Evolutionary conservation across 306 rosid species (phyloP).

Genomic region (Leucaena leucocephala): DNA sequence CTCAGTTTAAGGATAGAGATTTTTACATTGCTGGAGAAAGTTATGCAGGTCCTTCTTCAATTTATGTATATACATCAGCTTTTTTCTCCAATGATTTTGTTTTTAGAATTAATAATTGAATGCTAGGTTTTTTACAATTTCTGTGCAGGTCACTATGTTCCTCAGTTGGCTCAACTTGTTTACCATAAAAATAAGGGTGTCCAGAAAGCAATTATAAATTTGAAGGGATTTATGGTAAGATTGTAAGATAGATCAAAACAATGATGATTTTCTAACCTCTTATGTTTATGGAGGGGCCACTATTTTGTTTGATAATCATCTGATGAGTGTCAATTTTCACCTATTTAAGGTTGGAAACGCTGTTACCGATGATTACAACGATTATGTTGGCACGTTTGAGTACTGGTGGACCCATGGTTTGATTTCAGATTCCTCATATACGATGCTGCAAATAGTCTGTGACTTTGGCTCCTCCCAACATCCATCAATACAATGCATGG

Average conservation of each 20-base stretch:
- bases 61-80: background rate
- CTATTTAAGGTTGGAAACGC: slow-evolving; percentile 85
- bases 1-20: slow-evolving; percentile 86
- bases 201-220: slow-evolving; percentile 72
- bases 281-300: background rate
- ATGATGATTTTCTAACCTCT: slow-evolving; percentile 15
- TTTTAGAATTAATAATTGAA: slow-evolving; percentile 2
- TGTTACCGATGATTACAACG: slow-evolving; percentile 92
- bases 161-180: slow-evolving; percentile 81
- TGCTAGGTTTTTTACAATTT: slow-evolving; percentile 24
- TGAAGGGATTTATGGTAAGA: slow-evolving; percentile 66
- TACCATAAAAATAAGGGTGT: slow-evolving; percentile 70
- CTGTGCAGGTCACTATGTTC: slow-evolving; percentile 90
- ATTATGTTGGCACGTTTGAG: slow-evolving; percentile 84
- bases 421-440: slow-evolving; percentile 90
- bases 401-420: slow-evolving; percentile 99
- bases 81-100: background rate
- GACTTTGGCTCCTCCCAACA: slow-evolving; percentile 71
- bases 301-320: slow-evolving; percentile 26
- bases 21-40: slow-evolving; percentile 98
- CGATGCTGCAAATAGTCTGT: slow-evolving; percentile 54
- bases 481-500: slow-evolving; percentile 72
- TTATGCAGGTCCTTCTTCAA: slow-evolving; percentile 76
- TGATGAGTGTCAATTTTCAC: slow-evolving; percentile 25
- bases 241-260: slow-evolving; percentile 17